These are phyloP conservation scores for Aciculoconidium aculeatum DNA, from an alignment of 805 yeast genomes.

Conservation along the genomic window DNA sequence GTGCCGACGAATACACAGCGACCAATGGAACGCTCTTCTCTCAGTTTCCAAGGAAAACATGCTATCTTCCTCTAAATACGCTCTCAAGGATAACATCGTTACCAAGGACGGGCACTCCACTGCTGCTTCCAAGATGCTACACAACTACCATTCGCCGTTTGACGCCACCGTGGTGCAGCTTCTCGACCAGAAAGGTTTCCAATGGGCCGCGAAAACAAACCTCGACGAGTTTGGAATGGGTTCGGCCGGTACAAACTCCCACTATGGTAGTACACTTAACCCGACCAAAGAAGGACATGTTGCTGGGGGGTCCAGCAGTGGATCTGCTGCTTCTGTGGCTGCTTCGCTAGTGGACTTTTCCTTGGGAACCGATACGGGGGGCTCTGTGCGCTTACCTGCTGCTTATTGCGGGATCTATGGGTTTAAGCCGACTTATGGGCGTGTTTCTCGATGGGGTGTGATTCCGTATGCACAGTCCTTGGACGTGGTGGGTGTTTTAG, in stretches of 20 bases:
- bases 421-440: conserved; percentile 90
- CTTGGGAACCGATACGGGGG: conserved; percentile 96
- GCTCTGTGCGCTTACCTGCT: conserved; percentile 90
- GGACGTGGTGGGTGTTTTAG: conserved; percentile 87
- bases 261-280: conserved; percentile 54
- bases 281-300: conserved; percentile 30
- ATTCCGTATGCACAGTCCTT: conserved; percentile 88
- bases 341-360: conserved; percentile 65
- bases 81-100: conserved; percentile 74
- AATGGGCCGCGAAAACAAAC: conserved; percentile 73
- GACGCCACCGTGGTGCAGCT: conserved; percentile 66
- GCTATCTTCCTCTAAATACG: no score
- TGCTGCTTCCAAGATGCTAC: conserved; percentile 65
- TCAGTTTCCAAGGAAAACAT: no score
- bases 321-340: conserved; percentile 90
- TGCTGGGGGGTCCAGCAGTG: conserved; percentile 95
- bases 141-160: conserved; percentile 64
- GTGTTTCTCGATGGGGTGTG: conserved; percentile 89
- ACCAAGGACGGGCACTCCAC: conserved; percentile 64
- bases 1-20: no score
- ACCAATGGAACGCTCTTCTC: no score
- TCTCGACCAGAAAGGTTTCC: conserved; percentile 47
- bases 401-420: conserved; percentile 81
- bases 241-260: conserved; percentile 52
- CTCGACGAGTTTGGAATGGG: conserved; percentile 99